Evolutionary conservation across 192 early-diverging fungal genomes (phyloP), one percentile per base, ranked within the genome.

Genomic region (Gigaspora rosea): DNA sequence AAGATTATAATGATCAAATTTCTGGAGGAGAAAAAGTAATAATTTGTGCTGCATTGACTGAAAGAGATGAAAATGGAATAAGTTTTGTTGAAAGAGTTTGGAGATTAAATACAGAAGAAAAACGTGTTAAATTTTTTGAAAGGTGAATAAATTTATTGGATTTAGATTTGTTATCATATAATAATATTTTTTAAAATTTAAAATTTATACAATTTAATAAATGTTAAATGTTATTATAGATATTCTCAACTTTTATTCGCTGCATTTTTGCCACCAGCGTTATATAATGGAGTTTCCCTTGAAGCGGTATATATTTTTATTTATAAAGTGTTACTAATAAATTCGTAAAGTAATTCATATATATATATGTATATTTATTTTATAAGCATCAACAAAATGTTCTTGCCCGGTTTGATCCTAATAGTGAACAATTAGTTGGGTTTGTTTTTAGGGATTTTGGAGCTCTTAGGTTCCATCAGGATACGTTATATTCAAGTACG

Each of bases 361-460:
- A 27, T 27, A 27, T 27, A 27, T 27, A 27, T 27, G n/a, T n/a
- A n/a, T n/a, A n/a, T n/a, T n/a, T 27, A 27, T 27, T 27, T 27
- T 41, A 41, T 41, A 1, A 41, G 41, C 90, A 92, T 77, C 83
- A 80, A 4, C 90, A 92, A 62, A 92, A 92, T 77, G 86, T 81
- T 48, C 64, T 92, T 62, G 81, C 89, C 22, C 80, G 88, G 9
- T 85, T 91, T 71, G 82, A 87, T 72, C 67, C 79, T 13, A 73
- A 76, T 27, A 83, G 88, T 2, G 87, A 85, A 51, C 72, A 81
- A 41, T 73, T 90, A 11, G 78, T 76, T 41, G 89, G 89, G 16
- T 92, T 92, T 80, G 80, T 90, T 50, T 82, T 88, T 57, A 88
- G 90, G 27, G 90, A 92, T 82, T 92, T 89, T 85, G 91, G 91